Conservation (phyloP, 352 stramenopile genomes). For the Phytophthora foliorum region DNA sequence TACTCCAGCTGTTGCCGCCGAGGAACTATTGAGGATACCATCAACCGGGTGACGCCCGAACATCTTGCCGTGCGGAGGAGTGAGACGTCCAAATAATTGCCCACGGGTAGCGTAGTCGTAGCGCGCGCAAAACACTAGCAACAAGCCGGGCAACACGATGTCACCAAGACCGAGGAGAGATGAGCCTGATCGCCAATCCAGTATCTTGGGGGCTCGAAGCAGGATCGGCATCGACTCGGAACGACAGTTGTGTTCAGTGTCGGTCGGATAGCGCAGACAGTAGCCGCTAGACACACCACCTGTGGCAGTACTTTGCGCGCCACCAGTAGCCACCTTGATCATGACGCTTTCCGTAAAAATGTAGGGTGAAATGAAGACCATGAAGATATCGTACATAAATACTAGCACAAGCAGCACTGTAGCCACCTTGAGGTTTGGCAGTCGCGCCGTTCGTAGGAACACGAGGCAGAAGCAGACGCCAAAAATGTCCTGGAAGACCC, state of each 20-base stretch:
- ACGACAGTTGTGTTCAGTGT: constrained; percentile 66
- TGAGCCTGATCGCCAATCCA: constrained; percentile 93
- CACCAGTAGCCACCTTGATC: constrained; percentile 95
- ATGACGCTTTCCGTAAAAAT: constrained; percentile 95
- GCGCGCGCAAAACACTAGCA: constrained; percentile 95
- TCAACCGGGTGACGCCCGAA: constrained; percentile 36
- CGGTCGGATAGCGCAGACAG: constrained; percentile 79
- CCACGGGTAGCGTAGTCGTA: constrained; percentile 93
- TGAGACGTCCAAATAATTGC: constrained; percentile 71
- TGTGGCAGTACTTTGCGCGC: constrained; percentile 57
- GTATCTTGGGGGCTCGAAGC: constrained; percentile 93
- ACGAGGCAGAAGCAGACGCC: constrained; percentile 95
- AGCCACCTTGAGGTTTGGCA: constrained; percentile 94
- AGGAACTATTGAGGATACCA: constrained; percentile 11
- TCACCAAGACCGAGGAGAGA: constrained; percentile 97
- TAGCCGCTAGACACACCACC: constrained; percentile 56
- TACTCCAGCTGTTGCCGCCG: background rate
- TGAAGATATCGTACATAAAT: constrained; percentile 98
- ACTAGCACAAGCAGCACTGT: constrained; percentile 92
- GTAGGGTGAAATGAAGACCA: constrained; percentile 95
- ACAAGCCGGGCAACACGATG: constrained; percentile 96
- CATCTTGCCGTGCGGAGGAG: constrained; percentile 49
- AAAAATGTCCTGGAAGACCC: constrained; percentile 95
- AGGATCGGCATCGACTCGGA: constrained; percentile 95
- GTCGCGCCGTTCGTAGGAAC: constrained; percentile 92